Conservation (phyloP, 768 basidiomycete genomes). For the Rossbeevera mucosa region DNA sequence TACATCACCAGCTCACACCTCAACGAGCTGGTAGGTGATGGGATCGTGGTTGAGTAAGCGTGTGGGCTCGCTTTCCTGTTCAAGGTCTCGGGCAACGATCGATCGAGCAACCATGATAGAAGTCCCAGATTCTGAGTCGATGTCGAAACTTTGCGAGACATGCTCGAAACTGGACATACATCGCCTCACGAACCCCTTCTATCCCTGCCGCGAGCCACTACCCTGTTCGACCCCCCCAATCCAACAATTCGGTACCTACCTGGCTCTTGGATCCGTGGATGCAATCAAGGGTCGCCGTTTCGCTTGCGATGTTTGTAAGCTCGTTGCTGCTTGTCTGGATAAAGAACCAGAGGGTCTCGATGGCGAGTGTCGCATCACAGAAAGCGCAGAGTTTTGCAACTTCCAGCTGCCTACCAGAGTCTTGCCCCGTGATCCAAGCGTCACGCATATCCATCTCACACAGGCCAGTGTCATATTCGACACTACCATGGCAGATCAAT, state of each 20-base stretch:
- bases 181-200: background rate
- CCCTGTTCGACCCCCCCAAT: constrained; percentile 4
- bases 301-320: constrained; percentile 10
- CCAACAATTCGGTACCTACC: background rate
- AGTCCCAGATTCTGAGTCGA: background rate
- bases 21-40: no score
- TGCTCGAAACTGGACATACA: constrained; percentile 9
- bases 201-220: constrained; percentile 2
- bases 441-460: constrained; percentile 17
- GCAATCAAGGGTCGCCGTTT: constrained; percentile 13
- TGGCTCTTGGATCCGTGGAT: constrained; percentile 10
- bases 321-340: constrained; percentile 11
- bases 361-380: constrained; percentile 2
- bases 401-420: constrained; percentile 6
- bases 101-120: background rate
- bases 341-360: constrained; percentile 6
- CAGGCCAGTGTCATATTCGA: constrained; percentile 4
- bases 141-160: constrained; percentile 3
- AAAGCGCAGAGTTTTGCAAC: constrained; percentile 1
- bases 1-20: no score
- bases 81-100: background rate
- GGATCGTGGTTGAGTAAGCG: background rate
- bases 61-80: background rate
- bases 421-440: background rate
- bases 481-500: background rate